Evolutionary conservation across 306 rosid species (phyloP).

Genomic region (Leucaena leucocephala): DNA sequence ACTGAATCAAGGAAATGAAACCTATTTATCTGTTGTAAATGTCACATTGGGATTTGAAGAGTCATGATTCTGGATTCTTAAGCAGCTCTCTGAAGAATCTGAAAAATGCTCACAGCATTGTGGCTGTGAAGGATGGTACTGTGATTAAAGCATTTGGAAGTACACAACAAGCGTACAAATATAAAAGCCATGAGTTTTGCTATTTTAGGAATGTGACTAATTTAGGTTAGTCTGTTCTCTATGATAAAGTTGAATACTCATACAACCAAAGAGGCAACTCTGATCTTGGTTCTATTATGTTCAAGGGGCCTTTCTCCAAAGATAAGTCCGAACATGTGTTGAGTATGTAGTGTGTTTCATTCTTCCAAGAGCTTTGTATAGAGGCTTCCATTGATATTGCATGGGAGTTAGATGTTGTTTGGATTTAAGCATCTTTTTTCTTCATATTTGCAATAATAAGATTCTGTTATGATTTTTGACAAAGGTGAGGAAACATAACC

Average conservation of each 20-base stretch:
- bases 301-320: conserved; percentile 36
- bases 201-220: conserved; percentile 75
- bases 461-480: conserved; percentile 20
- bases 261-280: conserved; percentile 47
- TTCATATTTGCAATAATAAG: conserved; percentile 10
- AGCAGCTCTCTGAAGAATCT: conserved; percentile 62
- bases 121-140: conserved; percentile 53
- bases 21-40: conserved; percentile 43
- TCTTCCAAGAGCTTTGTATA: background rate
- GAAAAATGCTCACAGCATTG: conserved; percentile 63
- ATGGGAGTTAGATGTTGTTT: background rate
- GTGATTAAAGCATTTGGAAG: conserved; percentile 58
- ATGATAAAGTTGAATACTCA: conserved; percentile 51
- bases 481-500: background rate
- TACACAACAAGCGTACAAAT: conserved; percentile 72
- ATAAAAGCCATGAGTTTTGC: conserved; percentile 49
- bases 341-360: background rate
- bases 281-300: conserved; percentile 22
- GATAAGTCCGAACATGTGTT: background rate
- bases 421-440: background rate
- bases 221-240: conserved; percentile 69
- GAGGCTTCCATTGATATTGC: background rate
- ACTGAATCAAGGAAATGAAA: conserved; percentile 41
- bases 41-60: conserved; percentile 62
- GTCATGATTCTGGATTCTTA: conserved; percentile 37